Conservation (phyloP, 805 yeast genomes). For the Henningerozyma blattae region DNA sequence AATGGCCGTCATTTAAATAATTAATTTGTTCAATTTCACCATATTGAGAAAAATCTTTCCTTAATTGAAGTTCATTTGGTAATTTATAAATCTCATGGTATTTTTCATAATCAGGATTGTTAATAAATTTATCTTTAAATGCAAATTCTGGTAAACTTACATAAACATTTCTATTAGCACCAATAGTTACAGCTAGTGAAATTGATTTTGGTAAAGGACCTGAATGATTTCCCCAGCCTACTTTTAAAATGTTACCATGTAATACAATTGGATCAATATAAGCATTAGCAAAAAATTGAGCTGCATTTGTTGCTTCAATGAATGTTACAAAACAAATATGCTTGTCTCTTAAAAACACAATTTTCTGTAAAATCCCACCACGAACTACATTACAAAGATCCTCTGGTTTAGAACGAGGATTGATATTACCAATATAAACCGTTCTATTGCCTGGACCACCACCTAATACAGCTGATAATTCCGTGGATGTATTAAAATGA, state of each 20-base stretch:
- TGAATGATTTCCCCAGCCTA: conserved; percentile 63
- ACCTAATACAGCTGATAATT: conserved; percentile 22
- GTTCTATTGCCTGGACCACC: conserved; percentile 45
- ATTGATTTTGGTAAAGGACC: conserved; percentile 50
- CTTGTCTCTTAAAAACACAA: conserved; percentile 40
- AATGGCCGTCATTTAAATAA: conserved; percentile 52
- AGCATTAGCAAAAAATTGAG: conserved; percentile 50
- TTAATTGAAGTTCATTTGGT: conserved; percentile 38
- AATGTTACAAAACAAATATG: conserved; percentile 61
- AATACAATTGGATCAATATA: conserved; percentile 47
- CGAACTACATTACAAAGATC: conserved; percentile 67
- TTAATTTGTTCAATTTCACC: conserved; percentile 73
- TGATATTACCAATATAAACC: conserved; percentile 55
- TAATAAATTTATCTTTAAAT: conserved; percentile 27
- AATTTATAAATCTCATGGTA: conserved; percentile 19
- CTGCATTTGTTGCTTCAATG: conserved; percentile 50
- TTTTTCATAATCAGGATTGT: conserved; percentile 23
- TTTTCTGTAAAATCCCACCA: conserved; percentile 61
- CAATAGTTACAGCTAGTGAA: conserved; percentile 52
- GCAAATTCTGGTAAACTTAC: conserved; percentile 42
- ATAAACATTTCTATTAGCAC: conserved; percentile 70
- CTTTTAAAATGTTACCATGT: conserved; percentile 48
- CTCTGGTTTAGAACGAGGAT: conserved; percentile 51
- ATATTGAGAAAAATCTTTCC: conserved; percentile 48
- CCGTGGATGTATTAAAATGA: conserved; percentile 18